Base-by-base conservation (phyloP, 192 early-diverging fungal species). In the Coemansia sp. region DNA sequence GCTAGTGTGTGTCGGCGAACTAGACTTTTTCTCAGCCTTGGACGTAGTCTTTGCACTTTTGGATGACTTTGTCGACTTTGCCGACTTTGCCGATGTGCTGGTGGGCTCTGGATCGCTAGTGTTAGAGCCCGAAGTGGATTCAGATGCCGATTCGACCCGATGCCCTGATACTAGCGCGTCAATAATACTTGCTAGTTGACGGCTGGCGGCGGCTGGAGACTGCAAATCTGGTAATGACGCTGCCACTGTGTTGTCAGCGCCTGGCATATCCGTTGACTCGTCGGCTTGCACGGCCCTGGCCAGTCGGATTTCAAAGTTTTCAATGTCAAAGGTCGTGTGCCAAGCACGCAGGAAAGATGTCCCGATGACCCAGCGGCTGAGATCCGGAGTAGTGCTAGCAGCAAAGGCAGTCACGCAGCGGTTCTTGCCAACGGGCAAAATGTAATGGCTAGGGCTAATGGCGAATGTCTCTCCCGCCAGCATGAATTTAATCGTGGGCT, bases 361-460 rank as follows among this genome's bases (percentile, higher is more conserved):
- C 21, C 86, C 85, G 57, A 87, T 77, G 14, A 87, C 82, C 84
- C 86, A 85, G 41, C 66, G 69, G 34, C 64, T 72, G 9, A 80
- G 67, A n/a, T 75, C 73, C 10, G 81, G 78, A 21, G 80, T 78
- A 7, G 85, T 88, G 70, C 90, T 79, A 14, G 87, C 90, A 67
- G 89, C 86, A 74, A 93, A 93, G 12, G 77, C 82, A 0, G 78
- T 70, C 34, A 72, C 75, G 25, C 77, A 84, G 48, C 63, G 64
- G 70, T 67, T 70, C 60, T 58, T 67, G n/a, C 72, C 73, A 32
- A 74, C 73, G 1, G 68, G 76, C 14, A 78, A 42, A 27, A 85
- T 76, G 61, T 85, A 85, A 59, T 76, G 68, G 27, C 62, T 70
- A 1, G 83, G 83, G 29, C 60, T 37, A 25, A 85, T 69, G 25